These are phyloP conservation scores for Artomyces pyxidatus DNA, from an alignment of 768 basidiomycete genomes.

Conservation along the genomic window DNA sequence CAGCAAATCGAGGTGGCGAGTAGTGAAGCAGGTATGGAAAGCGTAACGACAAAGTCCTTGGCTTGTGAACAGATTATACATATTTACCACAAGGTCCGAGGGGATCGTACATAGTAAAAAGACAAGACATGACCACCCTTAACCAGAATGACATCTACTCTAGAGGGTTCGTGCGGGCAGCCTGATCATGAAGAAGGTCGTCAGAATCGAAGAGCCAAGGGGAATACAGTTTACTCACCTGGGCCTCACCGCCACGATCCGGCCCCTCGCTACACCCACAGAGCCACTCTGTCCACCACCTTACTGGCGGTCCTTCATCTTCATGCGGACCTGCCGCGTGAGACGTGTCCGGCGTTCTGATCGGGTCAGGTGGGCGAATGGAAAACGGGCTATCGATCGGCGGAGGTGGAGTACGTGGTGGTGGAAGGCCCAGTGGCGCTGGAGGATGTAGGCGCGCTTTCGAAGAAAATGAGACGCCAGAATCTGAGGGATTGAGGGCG, in stretches of 20 bases:
- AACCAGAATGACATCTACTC: too few species aligned
- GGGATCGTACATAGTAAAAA: too few species aligned
- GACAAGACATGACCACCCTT: too few species aligned
- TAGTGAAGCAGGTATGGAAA: too few species aligned
- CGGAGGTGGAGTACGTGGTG: constrained; percentile 50
- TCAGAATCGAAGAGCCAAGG: neutral
- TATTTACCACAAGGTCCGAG: too few species aligned
- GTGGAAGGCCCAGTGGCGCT: constrained; percentile 50
- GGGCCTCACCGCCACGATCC: constrained; percentile 64
- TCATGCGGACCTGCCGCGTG: constrained; percentile 18
- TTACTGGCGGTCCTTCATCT: constrained; percentile 30
- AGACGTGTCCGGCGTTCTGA: constrained; percentile 24
- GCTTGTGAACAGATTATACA: too few species aligned
- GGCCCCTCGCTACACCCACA: constrained; percentile 75
- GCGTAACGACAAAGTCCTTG: too few species aligned
- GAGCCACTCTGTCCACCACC: constrained; percentile 86
- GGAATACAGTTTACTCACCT: constrained; percentile 35
- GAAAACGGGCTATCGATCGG: constrained; percentile 30
- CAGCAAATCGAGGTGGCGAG: too few species aligned
- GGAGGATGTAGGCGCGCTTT: constrained; percentile 37
- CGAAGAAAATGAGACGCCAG: constrained; percentile 18
- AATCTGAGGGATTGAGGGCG: constrained; percentile 5
- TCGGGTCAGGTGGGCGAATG: constrained; percentile 28
- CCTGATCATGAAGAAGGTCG: constrained; percentile 29
- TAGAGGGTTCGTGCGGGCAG: constrained; percentile 65